phyloP scores from a whole-genome alignment of 1,284 basidiomycete species.

The Hymenochaete sp. region DNA sequence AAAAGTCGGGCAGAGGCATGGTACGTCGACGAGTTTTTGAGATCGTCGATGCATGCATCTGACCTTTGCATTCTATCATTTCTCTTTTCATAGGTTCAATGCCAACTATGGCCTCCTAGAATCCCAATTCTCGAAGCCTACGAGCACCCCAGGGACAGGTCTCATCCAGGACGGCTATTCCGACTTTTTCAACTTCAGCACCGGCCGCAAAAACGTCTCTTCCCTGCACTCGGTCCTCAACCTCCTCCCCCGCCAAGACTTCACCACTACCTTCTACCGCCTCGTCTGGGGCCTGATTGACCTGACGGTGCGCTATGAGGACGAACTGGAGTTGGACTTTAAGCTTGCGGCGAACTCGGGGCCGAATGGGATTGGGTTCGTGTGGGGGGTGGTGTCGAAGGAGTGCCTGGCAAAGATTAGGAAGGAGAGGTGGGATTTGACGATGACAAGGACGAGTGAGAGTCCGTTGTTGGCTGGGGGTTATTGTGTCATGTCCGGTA shows the following conservation, averaged over 20 bases:
- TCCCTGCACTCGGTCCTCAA: constrained; percentile 74
- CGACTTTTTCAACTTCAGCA: constrained; percentile 79
- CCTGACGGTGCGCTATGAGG: constrained; percentile 60
- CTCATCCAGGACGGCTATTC: constrained; percentile 59
- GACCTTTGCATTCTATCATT: constrained; percentile 1
- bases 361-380: constrained; percentile 51
- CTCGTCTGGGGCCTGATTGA: constrained; percentile 57
- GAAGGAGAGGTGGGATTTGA: constrained; percentile 78
- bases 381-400: constrained; percentile 80
- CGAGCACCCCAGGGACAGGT: constrained; percentile 31
- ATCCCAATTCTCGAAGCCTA: constrained; percentile 61
- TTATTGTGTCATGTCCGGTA: constrained; percentile 68
- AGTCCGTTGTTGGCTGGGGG: constrained; percentile 47
- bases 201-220: constrained; percentile 68
- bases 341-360: constrained; percentile 50
- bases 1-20: constrained; percentile 47
- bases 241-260: constrained; percentile 76
- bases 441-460: constrained; percentile 73
- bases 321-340: constrained; percentile 69
- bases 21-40: constrained; percentile 26
- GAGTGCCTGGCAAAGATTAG: constrained; percentile 62
- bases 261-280: constrained; percentile 58
- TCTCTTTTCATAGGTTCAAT: constrained; percentile 38
- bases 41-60: too few relatives aligned
- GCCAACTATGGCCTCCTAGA: constrained; percentile 47